Conservation (phyloP, 2,329 filamentous ascomycete genomes). For the Dactylellina cionopaga region DNA sequence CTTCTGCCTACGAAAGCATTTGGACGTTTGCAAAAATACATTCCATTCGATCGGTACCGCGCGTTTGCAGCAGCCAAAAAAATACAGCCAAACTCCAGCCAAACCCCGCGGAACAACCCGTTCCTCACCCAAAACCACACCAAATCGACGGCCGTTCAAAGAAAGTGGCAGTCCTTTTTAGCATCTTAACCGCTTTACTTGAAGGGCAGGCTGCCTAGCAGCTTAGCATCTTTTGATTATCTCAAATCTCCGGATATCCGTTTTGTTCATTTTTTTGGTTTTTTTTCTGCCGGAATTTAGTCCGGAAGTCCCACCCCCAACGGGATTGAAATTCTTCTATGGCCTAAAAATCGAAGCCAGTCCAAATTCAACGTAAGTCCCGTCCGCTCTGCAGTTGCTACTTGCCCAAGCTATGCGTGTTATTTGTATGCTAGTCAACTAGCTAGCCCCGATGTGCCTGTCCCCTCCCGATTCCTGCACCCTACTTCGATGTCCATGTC, state of each 20-base stretch:
- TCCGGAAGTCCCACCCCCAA: background rate
- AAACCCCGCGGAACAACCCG: slow-evolving; percentile 40
- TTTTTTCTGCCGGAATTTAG: slow-evolving; percentile 12
- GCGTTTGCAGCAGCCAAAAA: slow-evolving; percentile 44
- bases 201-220: slow-evolving; percentile 44
- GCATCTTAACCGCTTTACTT: background rate
- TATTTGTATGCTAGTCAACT: too few species aligned
- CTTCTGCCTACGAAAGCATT: slow-evolving; percentile 26
- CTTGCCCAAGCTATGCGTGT: too few species aligned
- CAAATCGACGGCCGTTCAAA: slow-evolving; percentile 6
- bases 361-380: slow-evolving; percentile 17
- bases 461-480: slow-evolving; percentile 21
- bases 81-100: too few species aligned
- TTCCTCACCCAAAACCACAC: slow-evolving; percentile 1
- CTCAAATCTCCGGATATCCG: background rate
- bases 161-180: too few species aligned
- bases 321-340: background rate
- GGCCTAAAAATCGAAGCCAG: slow-evolving; percentile 15
- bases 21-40: slow-evolving; percentile 49
- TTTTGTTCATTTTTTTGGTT: background rate
- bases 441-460: too few species aligned
- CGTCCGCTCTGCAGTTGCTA: too few species aligned
- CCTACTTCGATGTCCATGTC: slow-evolving; percentile 6
- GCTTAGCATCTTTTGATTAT: slow-evolving; percentile 17
- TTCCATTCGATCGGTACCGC: slow-evolving; percentile 23